Evolutionary conservation across 805 yeast species (phyloP).

Genomic region (Candida coquimbonensis): DNA sequence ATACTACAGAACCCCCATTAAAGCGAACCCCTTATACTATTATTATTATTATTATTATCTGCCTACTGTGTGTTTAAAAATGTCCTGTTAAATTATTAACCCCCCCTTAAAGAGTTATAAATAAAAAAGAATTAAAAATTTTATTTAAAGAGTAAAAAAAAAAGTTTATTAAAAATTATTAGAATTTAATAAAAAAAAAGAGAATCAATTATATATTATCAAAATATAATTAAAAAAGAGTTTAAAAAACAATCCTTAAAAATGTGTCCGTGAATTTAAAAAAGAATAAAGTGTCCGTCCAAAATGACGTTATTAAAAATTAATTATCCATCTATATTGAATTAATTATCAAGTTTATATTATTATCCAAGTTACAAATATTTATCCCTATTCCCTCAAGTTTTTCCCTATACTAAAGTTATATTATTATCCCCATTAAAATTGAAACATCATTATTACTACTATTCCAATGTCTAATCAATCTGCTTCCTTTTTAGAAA

Average conservation of each 20-base stretch:
- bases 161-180: neutral
- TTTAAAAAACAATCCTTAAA: constrained; percentile 5
- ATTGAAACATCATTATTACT: neutral
- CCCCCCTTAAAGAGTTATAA: constrained; percentile 10
- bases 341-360: neutral
- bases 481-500: constrained; percentile 5
- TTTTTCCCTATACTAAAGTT: too few species aligned
- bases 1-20: too few species aligned
- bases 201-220: constrained; percentile 7
- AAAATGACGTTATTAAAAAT: constrained; percentile 18
- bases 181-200: constrained; percentile 4
- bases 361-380: constrained; percentile 5
- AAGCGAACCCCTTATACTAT: too few species aligned
- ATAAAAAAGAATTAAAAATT: constrained; percentile 5
- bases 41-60: too few species aligned
- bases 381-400: too few species aligned
- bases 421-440: neutral
- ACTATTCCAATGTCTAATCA: constrained; percentile 3
- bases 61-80: constrained; percentile 6
- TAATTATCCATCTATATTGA: neutral
- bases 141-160: neutral
- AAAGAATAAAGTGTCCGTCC: constrained; percentile 14
- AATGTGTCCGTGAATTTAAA: constrained; percentile 21
- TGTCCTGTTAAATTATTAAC: constrained; percentile 19
- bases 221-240: constrained; percentile 6